Conservation (phyloP, 2,329 filamentous ascomycete genomes). For the Colletotrichum falcatum region DNA sequence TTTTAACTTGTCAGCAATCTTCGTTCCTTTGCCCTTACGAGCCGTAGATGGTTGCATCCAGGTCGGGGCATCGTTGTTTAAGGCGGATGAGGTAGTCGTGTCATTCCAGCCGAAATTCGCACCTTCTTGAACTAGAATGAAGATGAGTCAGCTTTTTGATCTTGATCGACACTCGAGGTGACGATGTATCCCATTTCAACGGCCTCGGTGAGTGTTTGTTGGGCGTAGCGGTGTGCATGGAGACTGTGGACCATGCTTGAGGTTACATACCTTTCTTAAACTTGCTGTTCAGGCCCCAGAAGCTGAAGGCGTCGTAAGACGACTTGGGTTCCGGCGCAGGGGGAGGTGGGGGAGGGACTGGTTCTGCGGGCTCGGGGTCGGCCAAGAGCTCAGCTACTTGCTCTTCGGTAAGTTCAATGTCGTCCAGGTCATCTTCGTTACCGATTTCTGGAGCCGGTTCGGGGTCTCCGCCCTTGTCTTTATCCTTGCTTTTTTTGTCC, state of each 20-base stretch:
- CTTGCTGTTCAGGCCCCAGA: slow-evolving; percentile 66
- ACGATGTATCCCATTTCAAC: slow-evolving; percentile 25
- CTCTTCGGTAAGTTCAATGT: slow-evolving; percentile 54
- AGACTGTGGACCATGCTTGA: slow-evolving; percentile 42
- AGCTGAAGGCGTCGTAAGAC: slow-evolving; percentile 62
- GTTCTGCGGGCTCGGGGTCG: slow-evolving; percentile 41
- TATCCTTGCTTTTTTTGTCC: slow-evolving; percentile 48
- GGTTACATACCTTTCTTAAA: slow-evolving; percentile 56
- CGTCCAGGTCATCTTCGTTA: slow-evolving; percentile 39
- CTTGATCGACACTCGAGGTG: slow-evolving; percentile 50
- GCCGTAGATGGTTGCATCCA: slow-evolving; percentile 55
- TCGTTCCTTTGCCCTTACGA: slow-evolving; percentile 63
- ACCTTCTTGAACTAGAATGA: slow-evolving; percentile 57
- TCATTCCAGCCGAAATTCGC: slow-evolving; percentile 53
- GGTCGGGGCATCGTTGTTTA: slow-evolving; percentile 48
- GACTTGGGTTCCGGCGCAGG: slow-evolving; percentile 44
- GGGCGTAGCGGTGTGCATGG: slow-evolving; percentile 40
- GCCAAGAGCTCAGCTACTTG: slow-evolving; percentile 58
- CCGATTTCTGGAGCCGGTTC: slow-evolving; percentile 27
- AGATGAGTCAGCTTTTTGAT: slow-evolving; percentile 64
- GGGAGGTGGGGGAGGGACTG: slow-evolving; percentile 20
- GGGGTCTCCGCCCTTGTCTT: slow-evolving; percentile 35
- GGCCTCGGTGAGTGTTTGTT: slow-evolving; percentile 26
- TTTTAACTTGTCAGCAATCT: slow-evolving; percentile 68
- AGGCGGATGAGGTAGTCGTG: slow-evolving; percentile 53